These are phyloP conservation scores for Mrakiaceae sp. DNA, from an alignment of 1,284 basidiomycete genomes.

Conservation along the genomic window DNA sequence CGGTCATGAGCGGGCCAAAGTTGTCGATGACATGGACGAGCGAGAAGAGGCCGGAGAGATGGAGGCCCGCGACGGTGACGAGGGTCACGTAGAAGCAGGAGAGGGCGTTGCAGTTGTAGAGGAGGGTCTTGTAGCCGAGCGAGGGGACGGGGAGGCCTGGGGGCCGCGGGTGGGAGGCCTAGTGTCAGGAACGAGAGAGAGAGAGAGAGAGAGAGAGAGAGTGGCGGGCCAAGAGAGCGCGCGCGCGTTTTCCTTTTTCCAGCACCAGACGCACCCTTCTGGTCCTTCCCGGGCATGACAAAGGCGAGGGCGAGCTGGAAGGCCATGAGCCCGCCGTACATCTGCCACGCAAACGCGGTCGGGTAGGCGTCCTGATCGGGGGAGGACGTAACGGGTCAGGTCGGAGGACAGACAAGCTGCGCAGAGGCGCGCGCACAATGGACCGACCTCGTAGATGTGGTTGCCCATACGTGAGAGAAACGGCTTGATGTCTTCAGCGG, in stretches of 20 bases:
- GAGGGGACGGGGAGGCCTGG: conserved; percentile 76
- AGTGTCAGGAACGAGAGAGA: neutral
- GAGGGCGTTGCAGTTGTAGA: conserved; percentile 95
- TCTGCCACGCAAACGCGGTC: conserved; percentile 72
- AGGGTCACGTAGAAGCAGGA: conserved; percentile 78
- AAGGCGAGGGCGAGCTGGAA: conserved; percentile 85
- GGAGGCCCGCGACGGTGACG: conserved; percentile 60
- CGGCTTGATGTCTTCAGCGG: conserved; percentile 60
- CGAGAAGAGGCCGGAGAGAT: conserved; percentile 73
- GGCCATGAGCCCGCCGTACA: conserved; percentile 78
- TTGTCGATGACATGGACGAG: conserved; percentile 93
- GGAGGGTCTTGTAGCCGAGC: conserved; percentile 78
- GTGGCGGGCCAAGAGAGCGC: neutral
- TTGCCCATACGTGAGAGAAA: conserved; percentile 74
- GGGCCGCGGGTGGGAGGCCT: too few relatives aligned
- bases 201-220: neutral
- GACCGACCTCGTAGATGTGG: conserved; percentile 61
- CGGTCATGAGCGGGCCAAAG: conserved; percentile 92
- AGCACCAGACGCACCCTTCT: conserved; percentile 46
- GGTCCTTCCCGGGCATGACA: conserved; percentile 81
- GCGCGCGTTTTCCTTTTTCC: conserved; percentile 11
- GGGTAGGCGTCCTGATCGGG: conserved; percentile 73
- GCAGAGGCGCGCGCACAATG: neutral
- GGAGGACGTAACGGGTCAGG: neutral
- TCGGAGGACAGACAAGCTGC: neutral